A percentile compares a stretch with the other conserved stretches of the same genome.
phyloP scores from a whole-genome alignment of 805 yeast species.

The Zygoascus biomembranicola region DNA sequence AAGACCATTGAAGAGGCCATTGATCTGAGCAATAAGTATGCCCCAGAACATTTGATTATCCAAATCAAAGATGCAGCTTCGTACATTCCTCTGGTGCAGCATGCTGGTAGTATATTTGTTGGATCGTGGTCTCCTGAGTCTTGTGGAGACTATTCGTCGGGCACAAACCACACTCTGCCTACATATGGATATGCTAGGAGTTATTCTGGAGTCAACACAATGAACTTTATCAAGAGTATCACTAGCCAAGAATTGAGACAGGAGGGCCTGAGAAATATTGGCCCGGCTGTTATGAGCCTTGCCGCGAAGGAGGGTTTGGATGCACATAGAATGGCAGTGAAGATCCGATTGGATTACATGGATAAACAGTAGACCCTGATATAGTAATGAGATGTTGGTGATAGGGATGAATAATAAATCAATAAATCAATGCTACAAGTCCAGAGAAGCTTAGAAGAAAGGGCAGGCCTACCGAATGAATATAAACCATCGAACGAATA shows the following conservation, averaged over 20 bases:
- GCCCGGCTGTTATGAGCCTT: constrained; percentile 92
- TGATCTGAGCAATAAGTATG: constrained; percentile 79
- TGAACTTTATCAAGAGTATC: constrained; percentile 89
- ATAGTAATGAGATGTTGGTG: too few species aligned
- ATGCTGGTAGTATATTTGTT: constrained; percentile 95
- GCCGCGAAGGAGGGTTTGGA: constrained; percentile 96
- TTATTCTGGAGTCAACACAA: constrained; percentile 95
- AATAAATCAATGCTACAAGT: too few species aligned
- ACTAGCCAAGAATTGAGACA: constrained; percentile 87
- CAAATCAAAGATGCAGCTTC: constrained; percentile 74
- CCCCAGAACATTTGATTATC: constrained; percentile 95
- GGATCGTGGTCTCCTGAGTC: constrained; percentile 96
- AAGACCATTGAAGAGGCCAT: constrained; percentile 71
- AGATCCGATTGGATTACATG: constrained; percentile 67
- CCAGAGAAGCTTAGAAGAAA: too few species aligned
- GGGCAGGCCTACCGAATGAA: too few species aligned
- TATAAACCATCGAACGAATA: too few species aligned
- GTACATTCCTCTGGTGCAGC: constrained; percentile 65
- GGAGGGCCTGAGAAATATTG: constrained; percentile 78
- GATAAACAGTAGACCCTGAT: background rate
- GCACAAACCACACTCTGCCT: constrained; percentile 97
- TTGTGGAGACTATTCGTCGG: constrained; percentile 96
- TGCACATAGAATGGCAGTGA: constrained; percentile 95
- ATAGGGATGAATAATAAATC: too few species aligned
- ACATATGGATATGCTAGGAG: constrained; percentile 97